Evolutionary conservation across 2,329 filamentous ascomycete species (phyloP), one percentile per base, ranked within the genome.

Genomic region (Pseudogymnoascus verrucosus): DNA sequence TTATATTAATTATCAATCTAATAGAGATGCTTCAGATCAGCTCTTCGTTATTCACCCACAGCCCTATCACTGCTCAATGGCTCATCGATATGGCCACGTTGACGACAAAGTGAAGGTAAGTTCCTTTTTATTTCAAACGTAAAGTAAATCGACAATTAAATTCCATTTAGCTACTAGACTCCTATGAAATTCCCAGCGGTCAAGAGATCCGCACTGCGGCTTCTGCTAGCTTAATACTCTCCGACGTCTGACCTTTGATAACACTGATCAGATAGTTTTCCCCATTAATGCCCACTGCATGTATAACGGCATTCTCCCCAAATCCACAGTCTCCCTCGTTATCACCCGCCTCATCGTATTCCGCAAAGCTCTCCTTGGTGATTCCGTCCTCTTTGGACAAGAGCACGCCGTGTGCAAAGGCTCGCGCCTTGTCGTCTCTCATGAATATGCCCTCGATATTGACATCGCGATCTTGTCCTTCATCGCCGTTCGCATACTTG

Each of bases 221-320:
- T 16, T 51, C 44, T 28, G 23, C 12, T 10, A 28, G 12, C 7
- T 51, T 28, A 16, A 51, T 16, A 16, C 44, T 51, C 12, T 51
- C 23, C 12, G 23, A 5, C 44, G 44, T 10, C 44, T 51, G 44
- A 51, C 44, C 44, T 51, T 51, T 51, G 23, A 51, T 75, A 5
- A 80, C 73, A 1, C 72, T 69, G 4, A 79, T 71, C 2, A 70
- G 66, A 51, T 72, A 75, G 67, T 79, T 79, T 70, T 78, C 74
- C 0, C 78, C 79, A 6, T 70, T 76, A 47, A 75, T 69, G 0
- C 74, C 72, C 1, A 81, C 76, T 5, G 78, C 78, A 64, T 79
- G 78, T 12, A 77, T 75, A 1, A 78, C 64, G 2, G 77, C 74
- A 23, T 80, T 76, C 14, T 79, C 77, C 4, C 78, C 78, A 73